Percentiles rank a stretch among this genome's conserved stretches.
These are phyloP conservation scores for Mycena maculata DNA, from an alignment of 768 basidiomycete genomes.

Conservation along the genomic window DNA sequence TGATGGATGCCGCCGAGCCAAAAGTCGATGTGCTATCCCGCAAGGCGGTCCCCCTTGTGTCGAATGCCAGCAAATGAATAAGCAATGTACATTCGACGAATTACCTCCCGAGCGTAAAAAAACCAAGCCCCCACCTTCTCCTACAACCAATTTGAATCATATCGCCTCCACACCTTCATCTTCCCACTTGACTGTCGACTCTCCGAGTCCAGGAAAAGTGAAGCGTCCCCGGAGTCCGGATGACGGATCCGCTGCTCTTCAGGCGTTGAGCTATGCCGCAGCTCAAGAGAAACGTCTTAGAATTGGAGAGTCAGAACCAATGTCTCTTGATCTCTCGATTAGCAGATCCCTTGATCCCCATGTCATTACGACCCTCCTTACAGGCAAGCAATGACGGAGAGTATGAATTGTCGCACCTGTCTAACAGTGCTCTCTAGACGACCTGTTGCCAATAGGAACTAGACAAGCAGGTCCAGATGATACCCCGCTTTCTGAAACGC, in stretches of 20 bases:
- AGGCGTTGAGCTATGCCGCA: conserved; percentile 34
- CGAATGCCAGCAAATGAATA: conserved; percentile 38
- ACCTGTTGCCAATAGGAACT: conserved; percentile 29
- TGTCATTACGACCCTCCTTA: conserved; percentile 32
- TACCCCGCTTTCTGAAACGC: conserved; percentile 26
- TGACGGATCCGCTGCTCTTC: conserved; percentile 33
- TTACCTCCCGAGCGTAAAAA: conserved; percentile 37
- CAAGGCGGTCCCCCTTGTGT: conserved; percentile 36
- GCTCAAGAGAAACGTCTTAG: conserved; percentile 34
- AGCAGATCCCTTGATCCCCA: conserved; percentile 29
- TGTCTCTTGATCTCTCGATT: conserved; percentile 32
- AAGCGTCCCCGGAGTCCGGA: conserved; percentile 35
- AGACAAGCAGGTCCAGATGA: conserved; percentile 34
- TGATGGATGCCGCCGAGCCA: conserved; percentile 36
- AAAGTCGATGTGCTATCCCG: conserved; percentile 37
- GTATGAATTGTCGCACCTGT: neutral
- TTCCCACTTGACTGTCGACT: conserved; percentile 17
- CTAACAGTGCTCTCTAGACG: conserved; percentile 9
- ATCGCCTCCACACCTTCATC: conserved; percentile 15
- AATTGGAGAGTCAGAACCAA: conserved; percentile 26
- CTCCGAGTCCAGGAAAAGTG: conserved; percentile 12
- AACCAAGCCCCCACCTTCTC: conserved; percentile 14
- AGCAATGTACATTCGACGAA: conserved; percentile 38
- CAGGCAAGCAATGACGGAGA: conserved; percentile 14
- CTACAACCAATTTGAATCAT: conserved; percentile 11